Percentiles rank a stretch among this genome's conserved stretches.
Conservation (phyloP, 192 early-diverging fungal species). For the Spinellus fusiger region DNA sequence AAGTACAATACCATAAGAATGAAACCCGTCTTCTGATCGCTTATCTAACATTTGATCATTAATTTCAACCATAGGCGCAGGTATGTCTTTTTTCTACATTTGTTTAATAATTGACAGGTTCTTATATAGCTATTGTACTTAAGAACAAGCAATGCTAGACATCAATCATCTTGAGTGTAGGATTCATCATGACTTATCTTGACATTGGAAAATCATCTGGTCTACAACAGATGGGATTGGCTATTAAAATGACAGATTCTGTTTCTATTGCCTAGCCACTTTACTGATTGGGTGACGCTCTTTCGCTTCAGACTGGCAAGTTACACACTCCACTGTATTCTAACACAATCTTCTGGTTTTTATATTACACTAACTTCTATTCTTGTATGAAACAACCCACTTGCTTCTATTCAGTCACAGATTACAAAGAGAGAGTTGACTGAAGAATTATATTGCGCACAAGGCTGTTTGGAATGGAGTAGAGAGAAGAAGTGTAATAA, state of each 20-base stretch:
- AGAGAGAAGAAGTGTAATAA: too few relatives aligned
- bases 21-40: conserved; percentile 27
- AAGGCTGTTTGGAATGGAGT: too few relatives aligned
- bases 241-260: conserved; percentile 18
- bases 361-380: background rate
- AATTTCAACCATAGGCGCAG: conserved; percentile 1
- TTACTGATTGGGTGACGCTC: conserved; percentile 16
- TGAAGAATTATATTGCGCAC: too few relatives aligned
- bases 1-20: conserved; percentile 25
- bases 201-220: conserved; percentile 16
- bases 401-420: background rate
- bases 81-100: background rate
- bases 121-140: background rate
- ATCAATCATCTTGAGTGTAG: background rate
- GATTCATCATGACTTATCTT: background rate
- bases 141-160: background rate
- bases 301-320: conserved; percentile 7
- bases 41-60: conserved; percentile 20
- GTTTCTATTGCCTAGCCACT: background rate
- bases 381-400: background rate
- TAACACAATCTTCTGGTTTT: background rate
- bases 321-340: background rate
- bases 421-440: background rate
- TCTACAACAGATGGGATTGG: conserved; percentile 9
- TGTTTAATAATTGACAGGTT: background rate